Evolutionary conservation across 352 stramenopile genomes (phyloP).

Genomic region (Phytophthora palmivora): DNA sequence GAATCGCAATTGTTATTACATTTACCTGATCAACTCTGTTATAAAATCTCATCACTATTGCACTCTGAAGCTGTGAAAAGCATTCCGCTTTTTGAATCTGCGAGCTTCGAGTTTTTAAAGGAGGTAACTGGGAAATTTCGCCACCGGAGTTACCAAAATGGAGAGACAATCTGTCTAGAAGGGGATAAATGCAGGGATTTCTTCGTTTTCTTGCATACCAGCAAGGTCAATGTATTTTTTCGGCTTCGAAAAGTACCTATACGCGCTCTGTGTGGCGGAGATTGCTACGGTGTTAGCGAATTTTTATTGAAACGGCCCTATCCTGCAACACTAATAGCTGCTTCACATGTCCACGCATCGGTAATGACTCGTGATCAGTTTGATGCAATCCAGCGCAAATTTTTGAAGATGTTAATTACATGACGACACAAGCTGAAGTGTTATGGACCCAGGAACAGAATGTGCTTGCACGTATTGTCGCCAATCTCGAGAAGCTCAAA

Average conservation of each 20-base stretch:
- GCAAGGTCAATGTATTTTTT: constrained; percentile 62
- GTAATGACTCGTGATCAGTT: constrained; percentile 71
- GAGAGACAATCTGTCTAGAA: constrained; percentile 63
- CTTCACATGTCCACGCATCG: constrained; percentile 56
- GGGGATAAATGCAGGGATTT: constrained; percentile 70
- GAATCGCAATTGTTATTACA: constrained; percentile 64
- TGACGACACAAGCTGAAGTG: constrained; percentile 49
- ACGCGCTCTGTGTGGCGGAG: constrained; percentile 50
- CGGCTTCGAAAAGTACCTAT: constrained; percentile 32
- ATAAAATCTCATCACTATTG: constrained; percentile 71
- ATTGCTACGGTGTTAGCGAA: constrained; percentile 67
- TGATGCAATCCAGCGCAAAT: constrained; percentile 64
- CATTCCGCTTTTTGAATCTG: constrained; percentile 61
- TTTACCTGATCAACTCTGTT: constrained; percentile 64
- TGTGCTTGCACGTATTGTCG: constrained; percentile 37
- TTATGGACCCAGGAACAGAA: constrained; percentile 43
- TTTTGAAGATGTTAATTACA: constrained; percentile 55
- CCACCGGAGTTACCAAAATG: constrained; percentile 61
- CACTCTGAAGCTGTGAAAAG: constrained; percentile 66
- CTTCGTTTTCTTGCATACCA: constrained; percentile 62
- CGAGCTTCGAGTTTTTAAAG: constrained; percentile 54
- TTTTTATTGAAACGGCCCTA: constrained; percentile 65
- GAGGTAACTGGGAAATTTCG: constrained; percentile 76
- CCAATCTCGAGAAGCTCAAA: constrained; percentile 59
- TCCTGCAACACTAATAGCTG: constrained; percentile 45